These are phyloP conservation scores for Platismatia glauca DNA, from an alignment of 495 filamentous ascomycete genomes.

Conservation along the genomic window DNA sequence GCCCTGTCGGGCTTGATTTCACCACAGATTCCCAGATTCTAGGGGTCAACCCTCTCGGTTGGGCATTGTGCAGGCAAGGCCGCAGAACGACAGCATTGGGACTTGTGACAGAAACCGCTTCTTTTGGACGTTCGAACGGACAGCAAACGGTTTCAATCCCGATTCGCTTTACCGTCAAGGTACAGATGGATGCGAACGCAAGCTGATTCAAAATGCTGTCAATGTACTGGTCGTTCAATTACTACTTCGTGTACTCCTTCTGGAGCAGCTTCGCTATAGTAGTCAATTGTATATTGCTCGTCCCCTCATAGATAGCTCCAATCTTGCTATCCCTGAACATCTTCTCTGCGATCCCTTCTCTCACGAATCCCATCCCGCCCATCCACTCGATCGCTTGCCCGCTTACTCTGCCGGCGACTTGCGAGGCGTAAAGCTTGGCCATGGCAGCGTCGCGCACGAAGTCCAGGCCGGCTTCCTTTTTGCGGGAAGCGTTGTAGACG, in stretches of 20 bases:
- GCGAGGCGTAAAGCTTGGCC: conserved; percentile 92
- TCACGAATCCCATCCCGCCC: conserved; percentile 95
- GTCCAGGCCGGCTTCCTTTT: conserved; percentile 94
- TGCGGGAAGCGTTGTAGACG: conserved; percentile 91
- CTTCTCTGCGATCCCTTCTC: conserved; percentile 97
- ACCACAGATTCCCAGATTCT: background rate
- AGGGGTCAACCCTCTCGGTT: background rate
- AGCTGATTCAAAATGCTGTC: background rate
- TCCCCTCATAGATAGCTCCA: conserved; percentile 96
- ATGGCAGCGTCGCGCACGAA: conserved; percentile 96
- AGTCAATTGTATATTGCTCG: conserved; percentile 74
- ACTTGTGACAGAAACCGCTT: background rate
- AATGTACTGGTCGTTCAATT: background rate
- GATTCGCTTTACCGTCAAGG: background rate
- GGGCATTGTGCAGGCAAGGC: background rate
- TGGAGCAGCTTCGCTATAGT: conserved; percentile 92
- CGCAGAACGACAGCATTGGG: background rate
- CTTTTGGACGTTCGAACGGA: background rate
- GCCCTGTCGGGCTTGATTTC: background rate
- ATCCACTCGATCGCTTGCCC: conserved; percentile 94
- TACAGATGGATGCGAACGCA: background rate
- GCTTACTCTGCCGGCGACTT: conserved; percentile 83
- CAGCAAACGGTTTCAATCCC: background rate
- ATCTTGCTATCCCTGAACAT: conserved; percentile 98
- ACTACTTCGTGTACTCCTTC: conserved; percentile 68